phyloP scores from a whole-genome alignment of 2,329 filamentous ascomycete species.

The Hypoxylon sp. region DNA sequence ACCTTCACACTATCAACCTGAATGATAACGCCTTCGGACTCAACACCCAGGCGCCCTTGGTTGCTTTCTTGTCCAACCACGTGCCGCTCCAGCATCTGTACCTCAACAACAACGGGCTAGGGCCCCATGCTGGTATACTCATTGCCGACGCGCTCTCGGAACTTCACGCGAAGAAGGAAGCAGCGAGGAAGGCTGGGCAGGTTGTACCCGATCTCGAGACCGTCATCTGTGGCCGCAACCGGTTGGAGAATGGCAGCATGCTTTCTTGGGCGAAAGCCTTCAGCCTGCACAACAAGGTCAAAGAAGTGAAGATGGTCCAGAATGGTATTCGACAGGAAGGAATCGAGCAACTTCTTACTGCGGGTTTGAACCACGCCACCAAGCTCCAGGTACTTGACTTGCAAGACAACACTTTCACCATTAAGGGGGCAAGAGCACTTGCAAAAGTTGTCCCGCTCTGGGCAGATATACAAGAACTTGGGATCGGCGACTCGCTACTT shows the following conservation, averaged over 20 bases:
- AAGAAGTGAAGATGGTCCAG: slow-evolving; percentile 95
- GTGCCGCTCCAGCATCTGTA: slow-evolving; percentile 92
- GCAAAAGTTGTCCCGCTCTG: slow-evolving; percentile 81
- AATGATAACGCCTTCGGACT: slow-evolving; percentile 99
- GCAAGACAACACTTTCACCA: slow-evolving; percentile 97
- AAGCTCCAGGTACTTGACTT: slow-evolving; percentile 84
- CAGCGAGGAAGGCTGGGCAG: slow-evolving; percentile 77
- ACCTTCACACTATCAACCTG: slow-evolving; percentile 91
- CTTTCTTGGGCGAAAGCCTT: slow-evolving; percentile 92
- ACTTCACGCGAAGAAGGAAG: slow-evolving; percentile 86
- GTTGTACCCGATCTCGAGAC: slow-evolving; percentile 89
- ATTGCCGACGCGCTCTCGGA: slow-evolving; percentile 88
- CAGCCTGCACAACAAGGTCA: slow-evolving; percentile 83
- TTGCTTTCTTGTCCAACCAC: slow-evolving; percentile 90
- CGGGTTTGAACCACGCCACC: slow-evolving; percentile 80
- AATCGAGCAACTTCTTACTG: slow-evolving; percentile 81
- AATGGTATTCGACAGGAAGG: slow-evolving; percentile 97
- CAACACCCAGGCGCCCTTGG: slow-evolving; percentile 92
- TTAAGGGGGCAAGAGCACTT: slow-evolving; percentile 81
- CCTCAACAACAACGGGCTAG: slow-evolving; percentile 98
- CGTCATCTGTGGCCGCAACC: slow-evolving; percentile 96
- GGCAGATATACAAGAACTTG: slow-evolving; percentile 83
- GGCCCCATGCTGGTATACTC: slow-evolving; percentile 88
- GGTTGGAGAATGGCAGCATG: slow-evolving; percentile 97
- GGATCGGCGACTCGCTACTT: slow-evolving; percentile 89